Percentiles rank a stretch among this genome's conserved stretches.
These are phyloP conservation scores for Phialophora verrucosa DNA, from an alignment of 2,329 filamentous ascomycete species.

Conservation along the genomic window DNA sequence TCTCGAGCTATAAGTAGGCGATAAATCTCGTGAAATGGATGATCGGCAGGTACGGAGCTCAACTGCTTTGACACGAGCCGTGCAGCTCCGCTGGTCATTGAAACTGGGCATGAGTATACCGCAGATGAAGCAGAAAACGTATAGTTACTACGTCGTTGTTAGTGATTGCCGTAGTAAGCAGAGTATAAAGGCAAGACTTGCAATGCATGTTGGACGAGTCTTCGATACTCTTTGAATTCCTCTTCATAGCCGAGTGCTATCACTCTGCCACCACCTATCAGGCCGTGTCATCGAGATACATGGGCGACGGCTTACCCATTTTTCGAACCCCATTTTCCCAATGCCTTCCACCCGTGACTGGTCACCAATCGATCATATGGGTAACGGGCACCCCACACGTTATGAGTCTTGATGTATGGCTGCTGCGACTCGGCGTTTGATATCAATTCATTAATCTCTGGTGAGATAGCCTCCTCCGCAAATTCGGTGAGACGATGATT, in stretches of 20 bases:
- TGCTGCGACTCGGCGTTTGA: slow-evolving; percentile 40
- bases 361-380: slow-evolving; percentile 39
- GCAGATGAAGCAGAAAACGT: slow-evolving; percentile 41
- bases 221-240: slow-evolving; percentile 38
- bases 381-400: slow-evolving; percentile 41
- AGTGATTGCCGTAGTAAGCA: neutral
- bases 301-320: slow-evolving; percentile 37
- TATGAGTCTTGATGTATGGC: slow-evolving; percentile 40
- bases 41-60: slow-evolving; percentile 32
- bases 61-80: slow-evolving; percentile 36
- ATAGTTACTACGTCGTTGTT: slow-evolving; percentile 39
- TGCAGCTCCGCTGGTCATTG: slow-evolving; percentile 42
- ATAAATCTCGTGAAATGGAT: slow-evolving; percentile 36
- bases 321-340: slow-evolving; percentile 45
- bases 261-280: slow-evolving; percentile 30
- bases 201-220: slow-evolving; percentile 42
- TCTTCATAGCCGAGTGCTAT: slow-evolving; percentile 41
- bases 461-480: slow-evolving; percentile 44
- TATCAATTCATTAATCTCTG: slow-evolving; percentile 39
- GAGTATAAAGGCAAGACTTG: slow-evolving; percentile 28
- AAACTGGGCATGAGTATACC: slow-evolving; percentile 41
- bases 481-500: slow-evolving; percentile 40
- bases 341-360: slow-evolving; percentile 42
- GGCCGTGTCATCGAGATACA: neutral
- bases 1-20: slow-evolving; percentile 28